These are phyloP conservation scores for Globisporangium uncinulatum DNA, from an alignment of 352 stramenopile genomes.

Conservation along the genomic window DNA sequence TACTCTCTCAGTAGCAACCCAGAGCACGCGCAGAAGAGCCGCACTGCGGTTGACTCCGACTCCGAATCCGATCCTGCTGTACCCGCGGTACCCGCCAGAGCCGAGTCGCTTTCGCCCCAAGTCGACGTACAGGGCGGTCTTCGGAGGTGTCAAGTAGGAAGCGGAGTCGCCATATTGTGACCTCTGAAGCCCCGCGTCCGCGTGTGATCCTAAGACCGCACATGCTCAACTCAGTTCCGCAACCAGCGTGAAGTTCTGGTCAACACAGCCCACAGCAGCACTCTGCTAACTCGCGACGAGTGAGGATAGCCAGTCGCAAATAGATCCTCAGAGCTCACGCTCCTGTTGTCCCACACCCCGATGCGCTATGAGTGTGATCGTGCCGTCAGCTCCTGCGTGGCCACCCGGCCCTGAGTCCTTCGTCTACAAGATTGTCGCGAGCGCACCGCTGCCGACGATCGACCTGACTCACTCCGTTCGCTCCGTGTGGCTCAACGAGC, in stretches of 20 bases:
- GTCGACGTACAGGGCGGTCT: constrained; percentile 35
- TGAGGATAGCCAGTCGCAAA: not conserved
- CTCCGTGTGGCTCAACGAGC: constrained; percentile 1
- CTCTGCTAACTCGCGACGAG: too few relatives aligned
- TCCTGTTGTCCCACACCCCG: too few relatives aligned
- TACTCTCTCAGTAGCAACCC: not conserved
- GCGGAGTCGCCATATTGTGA: too few relatives aligned
- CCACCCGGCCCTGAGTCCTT: not conserved
- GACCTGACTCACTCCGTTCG: constrained; percentile 11
- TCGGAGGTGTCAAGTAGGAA: constrained; percentile 6
- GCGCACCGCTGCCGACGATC: constrained; percentile 4
- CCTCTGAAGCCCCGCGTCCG: too few relatives aligned
- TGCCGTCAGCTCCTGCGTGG: not conserved
- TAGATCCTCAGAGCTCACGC: not conserved
- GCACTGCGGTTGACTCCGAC: not conserved
- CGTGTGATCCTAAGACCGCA: too few relatives aligned
- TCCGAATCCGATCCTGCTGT: constrained; percentile 45
- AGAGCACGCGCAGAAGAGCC: not conserved
- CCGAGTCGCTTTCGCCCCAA: constrained; percentile 30
- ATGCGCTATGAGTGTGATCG: not conserved
- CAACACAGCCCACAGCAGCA: too few relatives aligned
- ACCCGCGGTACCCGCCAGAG: constrained; percentile 40
- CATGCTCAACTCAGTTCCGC: too few relatives aligned
- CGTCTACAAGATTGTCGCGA: constrained; percentile 16
- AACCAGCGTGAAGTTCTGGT: too few relatives aligned